These are phyloP conservation scores for Letharia columbiana DNA, from an alignment of 495 filamentous ascomycete species.

Conservation along the genomic window DNA sequence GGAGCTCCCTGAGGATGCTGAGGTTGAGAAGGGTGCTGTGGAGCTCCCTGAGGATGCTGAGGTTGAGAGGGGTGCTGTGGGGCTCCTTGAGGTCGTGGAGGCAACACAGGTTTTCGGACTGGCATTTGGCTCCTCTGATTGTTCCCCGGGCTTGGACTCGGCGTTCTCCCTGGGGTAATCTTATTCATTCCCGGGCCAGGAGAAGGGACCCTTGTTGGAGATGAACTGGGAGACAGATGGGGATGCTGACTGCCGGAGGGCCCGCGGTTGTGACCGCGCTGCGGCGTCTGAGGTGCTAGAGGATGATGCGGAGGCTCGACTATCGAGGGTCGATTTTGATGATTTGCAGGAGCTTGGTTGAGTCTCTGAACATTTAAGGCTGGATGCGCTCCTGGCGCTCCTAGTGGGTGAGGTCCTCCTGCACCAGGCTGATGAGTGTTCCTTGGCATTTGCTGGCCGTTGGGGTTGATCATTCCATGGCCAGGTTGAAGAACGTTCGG, in stretches of 20 bases:
- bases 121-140: not conserved
- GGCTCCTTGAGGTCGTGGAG: not conserved
- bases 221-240: not conserved
- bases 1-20: not conserved
- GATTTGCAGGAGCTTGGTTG: not conserved
- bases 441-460: not conserved
- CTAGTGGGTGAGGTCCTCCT: not conserved
- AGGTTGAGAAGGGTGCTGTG: not conserved
- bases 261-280: not conserved
- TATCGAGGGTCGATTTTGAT: not conserved
- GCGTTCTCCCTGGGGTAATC: not conserved
- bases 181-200: not conserved
- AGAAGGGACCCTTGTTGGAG: not conserved
- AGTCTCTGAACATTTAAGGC: not conserved
- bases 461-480: not conserved
- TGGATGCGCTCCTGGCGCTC: not conserved
- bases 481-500: not conserved
- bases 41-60: not conserved
- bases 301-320: constrained; percentile 1
- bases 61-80: not conserved
- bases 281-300: not conserved
- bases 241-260: constrained; percentile 2
- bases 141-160: not conserved
- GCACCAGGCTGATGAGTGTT: not conserved
- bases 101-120: not conserved